A percentile compares a stretch with the other conserved stretches of the same genome.
phyloP scores from a whole-genome alignment of 192 early-diverging fungal species.

The Backusella sp. region DNA sequence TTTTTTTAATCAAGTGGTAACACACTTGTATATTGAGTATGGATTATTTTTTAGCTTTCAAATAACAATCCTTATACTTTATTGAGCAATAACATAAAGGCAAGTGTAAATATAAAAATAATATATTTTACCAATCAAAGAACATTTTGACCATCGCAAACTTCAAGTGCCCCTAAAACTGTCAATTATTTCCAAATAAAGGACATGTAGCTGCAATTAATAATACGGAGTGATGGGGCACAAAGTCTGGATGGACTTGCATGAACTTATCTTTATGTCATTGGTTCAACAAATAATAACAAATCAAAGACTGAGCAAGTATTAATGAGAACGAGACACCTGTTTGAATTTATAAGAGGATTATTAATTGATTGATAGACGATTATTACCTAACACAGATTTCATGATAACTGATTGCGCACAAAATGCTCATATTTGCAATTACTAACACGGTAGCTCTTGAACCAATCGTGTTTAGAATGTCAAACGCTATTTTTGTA shows the following conservation, averaged over 20 bases:
- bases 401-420: neutral
- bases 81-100: no score
- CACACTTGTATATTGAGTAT: no score
- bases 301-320: neutral
- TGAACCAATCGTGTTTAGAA: neutral
- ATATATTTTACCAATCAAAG: no score
- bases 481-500: neutral
- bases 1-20: no score
- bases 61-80: no score
- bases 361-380: neutral
- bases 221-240: neutral
- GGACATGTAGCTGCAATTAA: neutral
- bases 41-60: no score
- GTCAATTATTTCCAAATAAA: neutral
- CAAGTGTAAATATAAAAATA: no score
- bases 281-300: neutral
- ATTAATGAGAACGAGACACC: neutral
- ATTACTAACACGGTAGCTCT: neutral
- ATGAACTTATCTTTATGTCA: neutral
- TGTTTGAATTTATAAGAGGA: neutral
- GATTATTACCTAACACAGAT: neutral
- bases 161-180: neutral
- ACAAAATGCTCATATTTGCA: neutral
- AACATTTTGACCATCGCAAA: neutral
- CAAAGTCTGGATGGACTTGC: neutral